Base-by-base conservation (phyloP, 2,329 filamentous ascomycete genomes). In the Tricladium varicosporioides region DNA sequence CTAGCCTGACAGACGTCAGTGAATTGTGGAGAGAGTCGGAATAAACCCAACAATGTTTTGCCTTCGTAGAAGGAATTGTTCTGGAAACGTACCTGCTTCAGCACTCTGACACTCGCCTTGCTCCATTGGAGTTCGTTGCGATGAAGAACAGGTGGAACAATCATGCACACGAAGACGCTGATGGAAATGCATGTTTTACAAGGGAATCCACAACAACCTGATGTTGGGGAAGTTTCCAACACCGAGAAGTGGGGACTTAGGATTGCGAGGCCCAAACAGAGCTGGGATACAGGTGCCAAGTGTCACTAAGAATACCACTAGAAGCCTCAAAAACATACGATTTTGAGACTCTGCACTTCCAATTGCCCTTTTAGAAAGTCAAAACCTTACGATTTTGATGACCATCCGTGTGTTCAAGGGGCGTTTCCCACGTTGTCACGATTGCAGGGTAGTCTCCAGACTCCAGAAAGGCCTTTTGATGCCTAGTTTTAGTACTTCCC, bases 401-500 rank as follows among this genome's bases (percentile, higher is more conserved):
- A 40, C 36, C 7, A 27, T 27, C 7, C 22, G 22, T 27, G 22
- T 27, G 22, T 7, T 27, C 22, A 27, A 27, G 22, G 22, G 22
- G 22, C 22, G 22, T 27, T 27, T 27, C 22, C 22, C 22, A 27
- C 22, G 22, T 27, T 27, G 22, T 27, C 22, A 27, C 22, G 22
- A 27, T 7, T 27, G 22, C 22, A 27, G 22, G 22, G 22, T 27
- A 27, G 22, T 27, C 22, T 27, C 22, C 22, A 7, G 22, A 27
- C 22, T 27, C 22, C 22, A 27, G 22, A 27, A 27, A 27, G 22
- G 7, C 22, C 22, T 7, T 27, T 27, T 27, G 7, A 27, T 4
- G 36, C 2, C 36, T 40, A 10, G 36, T 27, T 48, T 50, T 18
- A 11, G 22, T 5, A 8, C 40, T 57, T 57, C 54, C 54, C 54